These are phyloP conservation scores for Iberis amara DNA, from an alignment of 441 rosid genomes.

Conservation along the genomic window DNA sequence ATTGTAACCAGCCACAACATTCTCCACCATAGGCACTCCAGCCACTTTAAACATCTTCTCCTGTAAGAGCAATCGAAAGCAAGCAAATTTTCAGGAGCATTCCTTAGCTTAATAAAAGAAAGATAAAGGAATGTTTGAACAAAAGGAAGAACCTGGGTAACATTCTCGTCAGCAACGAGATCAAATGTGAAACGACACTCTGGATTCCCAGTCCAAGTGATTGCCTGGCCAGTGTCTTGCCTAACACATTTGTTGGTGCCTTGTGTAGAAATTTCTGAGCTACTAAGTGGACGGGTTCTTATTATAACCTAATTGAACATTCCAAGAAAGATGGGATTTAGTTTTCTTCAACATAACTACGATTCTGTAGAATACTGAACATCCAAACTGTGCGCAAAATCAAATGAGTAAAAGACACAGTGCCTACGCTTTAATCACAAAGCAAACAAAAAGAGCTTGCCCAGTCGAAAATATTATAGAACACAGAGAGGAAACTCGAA, in stretches of 20 bases:
- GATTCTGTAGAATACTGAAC: background rate
- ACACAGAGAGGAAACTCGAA: too few relatives aligned
- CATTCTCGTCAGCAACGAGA: slow-evolving; percentile 84
- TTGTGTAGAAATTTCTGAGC: slow-evolving; percentile 76
- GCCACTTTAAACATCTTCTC: slow-evolving; percentile 86
- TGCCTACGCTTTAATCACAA: too few relatives aligned
- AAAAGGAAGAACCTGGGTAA: slow-evolving; percentile 55
- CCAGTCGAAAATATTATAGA: too few relatives aligned
- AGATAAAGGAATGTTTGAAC: background rate
- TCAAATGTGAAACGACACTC: slow-evolving; percentile 94
- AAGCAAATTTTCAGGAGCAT: background rate
- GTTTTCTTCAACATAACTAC: background rate
- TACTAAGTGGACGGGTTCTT: slow-evolving; percentile 78
- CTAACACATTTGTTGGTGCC: slow-evolving; percentile 73
- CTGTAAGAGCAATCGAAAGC: slow-evolving; percentile 35
- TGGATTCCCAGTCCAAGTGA: slow-evolving; percentile 91
- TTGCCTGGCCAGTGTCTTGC: slow-evolving; percentile 79
- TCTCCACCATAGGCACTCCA: slow-evolving; percentile 96
- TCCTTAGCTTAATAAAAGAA: background rate
- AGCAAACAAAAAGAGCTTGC: too few relatives aligned
- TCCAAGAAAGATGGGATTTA: background rate
- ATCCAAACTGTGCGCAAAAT: background rate
- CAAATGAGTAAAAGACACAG: too few relatives aligned
- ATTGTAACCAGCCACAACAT: slow-evolving; percentile 90
- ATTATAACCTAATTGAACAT: slow-evolving; percentile 63